Evolutionary conservation across 768 basidiomycete species (phyloP), one percentile per base, ranked within the genome.

Genomic region (Chlorophyllum brunneum): DNA sequence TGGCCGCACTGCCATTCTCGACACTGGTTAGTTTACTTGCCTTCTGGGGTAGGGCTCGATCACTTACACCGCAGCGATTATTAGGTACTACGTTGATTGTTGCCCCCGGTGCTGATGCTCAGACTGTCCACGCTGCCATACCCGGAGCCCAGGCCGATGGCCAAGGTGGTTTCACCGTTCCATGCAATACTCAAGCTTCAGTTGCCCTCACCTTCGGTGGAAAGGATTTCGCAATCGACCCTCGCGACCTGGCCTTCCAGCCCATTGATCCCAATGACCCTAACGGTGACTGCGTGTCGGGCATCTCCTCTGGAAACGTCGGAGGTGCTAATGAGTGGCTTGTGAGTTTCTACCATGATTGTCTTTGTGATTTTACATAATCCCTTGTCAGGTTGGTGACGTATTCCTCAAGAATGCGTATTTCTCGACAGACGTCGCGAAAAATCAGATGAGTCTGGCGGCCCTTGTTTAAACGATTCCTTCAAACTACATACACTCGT

Each of bases 1-100:
- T 13, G 77, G 78, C 43, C 87, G 88, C 61, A 86, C 86, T 24
- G 83, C 88, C 42, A 88, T 94, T 59, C 71, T 85, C 50, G 83
- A 85, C 65, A 83, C 76, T 54, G 83, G 69, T 54, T 16, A 41
- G 55, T 52, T 22, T 18, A 13, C 20, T 22, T 44, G 4, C 11
- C 18, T 24, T 29, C 26, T 18, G 13, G 18, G 18, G 24, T 8
- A 18, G 13, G 20, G 20, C 18, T 20, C 11, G 2, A 16, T 46
- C 50, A 58, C 50, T 56, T n/a, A 44, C 53, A 20, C 11, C 40
- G 11, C 41, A 40, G 5, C 58, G 48, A 18, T 7, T 45, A 31
- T 48, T 39, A 56, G 55, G 51, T n/a, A 52, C 51, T 20, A 56
- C 55, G 10, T 46, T 56, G 20, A 47, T 56, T 23, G 38, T 56